phyloP scores from a whole-genome alignment of 495 filamentous ascomycete genomes.

The Neurospora sp. region DNA sequence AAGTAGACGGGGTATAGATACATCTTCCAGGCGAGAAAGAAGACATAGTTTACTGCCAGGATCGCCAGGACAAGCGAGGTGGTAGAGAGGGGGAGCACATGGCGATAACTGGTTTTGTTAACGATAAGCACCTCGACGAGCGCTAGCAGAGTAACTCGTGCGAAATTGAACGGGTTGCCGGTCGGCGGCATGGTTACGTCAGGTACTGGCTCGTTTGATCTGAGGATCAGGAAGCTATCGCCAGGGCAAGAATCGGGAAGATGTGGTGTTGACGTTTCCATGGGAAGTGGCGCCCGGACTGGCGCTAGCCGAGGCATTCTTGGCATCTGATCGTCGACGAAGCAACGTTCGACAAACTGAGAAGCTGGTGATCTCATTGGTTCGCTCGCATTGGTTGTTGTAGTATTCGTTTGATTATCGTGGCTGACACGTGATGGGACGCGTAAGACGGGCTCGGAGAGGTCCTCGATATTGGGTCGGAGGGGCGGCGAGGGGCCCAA shows the following conservation, averaged over 20 bases:
- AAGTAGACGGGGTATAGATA: slow-evolving; percentile 3
- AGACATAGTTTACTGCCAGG: not conserved
- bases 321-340: not conserved
- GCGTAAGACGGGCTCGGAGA: not conserved
- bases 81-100: not conserved
- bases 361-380: not conserved
- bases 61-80: not conserved
- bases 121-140: not conserved
- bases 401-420: not conserved
- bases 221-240: not conserved
- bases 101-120: not conserved
- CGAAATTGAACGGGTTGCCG: not conserved
- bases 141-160: slow-evolving; percentile 1
- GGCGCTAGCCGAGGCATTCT: not conserved
- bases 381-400: not conserved
- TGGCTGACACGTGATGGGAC: not conserved
- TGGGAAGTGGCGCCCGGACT: not conserved
- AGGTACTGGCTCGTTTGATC: not conserved
- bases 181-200: not conserved
- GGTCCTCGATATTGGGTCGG: not conserved
- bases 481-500: not conserved
- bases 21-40: not conserved
- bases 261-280: not conserved
- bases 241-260: not conserved
- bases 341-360: not conserved